Evolutionary conservation across 371 early-diverging fungal genomes (phyloP), one percentile per base, ranked within the genome.

Genomic region (Rhizopus delemar): DNA sequence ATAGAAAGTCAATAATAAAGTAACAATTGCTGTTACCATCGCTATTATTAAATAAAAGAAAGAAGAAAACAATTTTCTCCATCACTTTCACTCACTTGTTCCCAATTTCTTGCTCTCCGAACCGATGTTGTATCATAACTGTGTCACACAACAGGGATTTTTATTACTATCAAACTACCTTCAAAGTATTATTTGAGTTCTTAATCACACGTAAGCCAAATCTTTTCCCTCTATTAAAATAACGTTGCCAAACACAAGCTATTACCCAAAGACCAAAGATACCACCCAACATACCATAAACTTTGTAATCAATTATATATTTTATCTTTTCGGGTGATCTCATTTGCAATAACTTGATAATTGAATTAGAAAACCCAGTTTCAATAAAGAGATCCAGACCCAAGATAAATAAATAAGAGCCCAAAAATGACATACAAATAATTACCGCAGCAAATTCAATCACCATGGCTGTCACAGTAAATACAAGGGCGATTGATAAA

Each of bases 331-430:
- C 12, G 32, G 16, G 11, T 22, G 12, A 15, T 1, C 5, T 16
- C 32, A 46, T 57, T 50, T 12, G 62, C 34, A 72, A 53, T 33
- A 71, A 12, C 5, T 28, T 50, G n/a, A 43, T 31, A 4, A 60
- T 5, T 1, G 56, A 39, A 11, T 33, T 63, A 11, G 36, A 51
- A 35, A 62, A 63, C 5, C 73, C 70, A 0, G 62, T 65, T 15
- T 59, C 65, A 1, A 67, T 39, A 5, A 66, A 35, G 9, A 74
- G 16, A 28, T 77, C 78, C 8, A 74, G 33, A 4, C 67, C 78
- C 4, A 70, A 15, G 0, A 67, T 41, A 45, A 77, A 63, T 0
- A 57, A n/a, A 41, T 63, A 72, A 2, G 62, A 54, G 15, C 78
- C 78, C 0, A 77, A 50, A 34, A 74, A 63, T 1, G 75, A 63